Percentiles rank a stretch among this genome's conserved stretches.
phyloP scores from a whole-genome alignment of 2,329 filamentous ascomycete genomes.

The Ceratocystis papillata region DNA sequence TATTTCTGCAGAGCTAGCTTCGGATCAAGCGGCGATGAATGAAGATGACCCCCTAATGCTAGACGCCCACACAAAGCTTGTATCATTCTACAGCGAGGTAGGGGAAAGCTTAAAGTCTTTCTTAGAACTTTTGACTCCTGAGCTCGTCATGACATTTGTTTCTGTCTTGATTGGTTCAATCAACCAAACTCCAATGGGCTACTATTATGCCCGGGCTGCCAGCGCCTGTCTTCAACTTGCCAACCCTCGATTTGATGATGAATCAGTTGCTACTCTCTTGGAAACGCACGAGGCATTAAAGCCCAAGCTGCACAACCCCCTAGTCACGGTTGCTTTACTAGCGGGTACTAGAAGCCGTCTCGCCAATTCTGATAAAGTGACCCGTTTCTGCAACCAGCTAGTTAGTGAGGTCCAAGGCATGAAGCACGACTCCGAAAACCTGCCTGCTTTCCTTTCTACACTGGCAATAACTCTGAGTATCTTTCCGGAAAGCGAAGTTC shows the following conservation, averaged over 20 bases:
- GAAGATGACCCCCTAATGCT: not conserved
- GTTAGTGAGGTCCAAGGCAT: conserved; percentile 50
- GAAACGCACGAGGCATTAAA: not conserved
- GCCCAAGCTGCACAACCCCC: conserved; percentile 41
- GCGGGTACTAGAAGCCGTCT: conserved; percentile 27
- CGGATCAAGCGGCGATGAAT: not conserved
- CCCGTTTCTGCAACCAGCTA: conserved; percentile 45
- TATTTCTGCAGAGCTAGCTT: not conserved
- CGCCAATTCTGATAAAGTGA: conserved; percentile 7
- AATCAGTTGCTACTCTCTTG: not conserved
- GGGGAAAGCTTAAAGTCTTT: not conserved
- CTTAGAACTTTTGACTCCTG: not conserved
- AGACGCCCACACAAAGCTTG: not conserved
- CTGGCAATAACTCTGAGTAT: conserved; percentile 43
- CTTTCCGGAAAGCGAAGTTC: conserved; percentile 43
- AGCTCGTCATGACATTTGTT: not conserved
- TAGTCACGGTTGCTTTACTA: conserved; percentile 33
- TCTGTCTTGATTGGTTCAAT: not conserved
- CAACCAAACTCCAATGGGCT: not conserved
- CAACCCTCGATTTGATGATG: not conserved
- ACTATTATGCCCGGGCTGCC: conserved; percentile 7
- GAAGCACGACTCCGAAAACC: conserved; percentile 35
- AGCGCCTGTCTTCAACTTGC: not conserved
- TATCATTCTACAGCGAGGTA: not conserved
- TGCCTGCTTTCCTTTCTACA: conserved; percentile 41